These are phyloP conservation scores for Paramyrothecium sp. DNA, from an alignment of 2,329 filamentous ascomycete genomes.

Conservation along the genomic window DNA sequence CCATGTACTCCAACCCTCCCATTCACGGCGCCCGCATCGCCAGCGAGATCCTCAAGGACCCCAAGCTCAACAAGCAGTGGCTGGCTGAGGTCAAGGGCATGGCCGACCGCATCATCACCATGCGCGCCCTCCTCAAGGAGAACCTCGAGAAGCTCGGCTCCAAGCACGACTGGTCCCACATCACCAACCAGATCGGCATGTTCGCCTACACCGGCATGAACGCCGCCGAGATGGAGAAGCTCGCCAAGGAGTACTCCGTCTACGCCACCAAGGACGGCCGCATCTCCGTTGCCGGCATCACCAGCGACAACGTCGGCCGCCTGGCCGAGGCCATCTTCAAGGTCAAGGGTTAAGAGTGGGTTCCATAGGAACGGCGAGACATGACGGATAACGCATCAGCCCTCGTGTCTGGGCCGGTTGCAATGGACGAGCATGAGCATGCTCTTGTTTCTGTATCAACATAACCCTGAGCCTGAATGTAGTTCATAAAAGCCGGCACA, in stretches of 20 bases:
- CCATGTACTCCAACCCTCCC: conserved; percentile 97
- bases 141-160: conserved; percentile 94
- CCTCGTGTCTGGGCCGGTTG: neutral
- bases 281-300: conserved; percentile 85
- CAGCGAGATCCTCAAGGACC: conserved; percentile 84
- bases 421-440: neutral
- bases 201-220: conserved; percentile 96
- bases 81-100: conserved; percentile 95
- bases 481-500: neutral
- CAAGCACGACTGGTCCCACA: conserved; percentile 98
- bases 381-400: neutral
- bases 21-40: conserved; percentile 95
- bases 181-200: conserved; percentile 99
- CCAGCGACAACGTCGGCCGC: conserved; percentile 72
- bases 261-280: conserved; percentile 93
- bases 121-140: conserved; percentile 90
- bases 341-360: conserved; percentile 62
- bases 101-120: conserved; percentile 98
- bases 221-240: conserved; percentile 83
- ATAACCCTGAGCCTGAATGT: neutral
- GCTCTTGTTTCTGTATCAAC: neutral
- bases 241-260: conserved; percentile 95
- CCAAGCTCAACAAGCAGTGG: conserved; percentile 88
- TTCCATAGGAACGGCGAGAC: too few relatives aligned
- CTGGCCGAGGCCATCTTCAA: conserved; percentile 83